A percentile compares a stretch with the other conserved stretches of the same genome.
Evolutionary conservation across 345 rosid species (phyloP).

Genomic region (Lepidium sativum): DNA sequence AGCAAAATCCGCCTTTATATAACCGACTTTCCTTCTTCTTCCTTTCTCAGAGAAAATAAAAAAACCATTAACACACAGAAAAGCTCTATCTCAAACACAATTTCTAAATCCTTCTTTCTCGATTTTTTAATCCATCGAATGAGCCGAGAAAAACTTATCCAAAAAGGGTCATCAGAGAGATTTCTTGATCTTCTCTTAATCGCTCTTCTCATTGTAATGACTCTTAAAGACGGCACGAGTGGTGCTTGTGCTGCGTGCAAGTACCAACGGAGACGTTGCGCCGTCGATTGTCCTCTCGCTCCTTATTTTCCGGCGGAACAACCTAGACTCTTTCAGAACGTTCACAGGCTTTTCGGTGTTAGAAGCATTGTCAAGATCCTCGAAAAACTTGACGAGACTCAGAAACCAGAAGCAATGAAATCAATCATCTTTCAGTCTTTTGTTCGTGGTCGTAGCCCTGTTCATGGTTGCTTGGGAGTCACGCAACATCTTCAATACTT

Average conservation of each 20-base stretch:
- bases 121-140: constrained; percentile 18
- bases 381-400: constrained; percentile 38
- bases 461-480: constrained; percentile 63
- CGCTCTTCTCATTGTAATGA: constrained; percentile 33
- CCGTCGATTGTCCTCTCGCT: constrained; percentile 57
- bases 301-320: constrained; percentile 84
- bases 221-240: constrained; percentile 81
- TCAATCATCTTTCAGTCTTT: constrained; percentile 69
- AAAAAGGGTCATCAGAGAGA: constrained; percentile 7
- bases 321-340: constrained; percentile 63
- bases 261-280: constrained; percentile 71
- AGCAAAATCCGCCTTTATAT: constrained; percentile 10
- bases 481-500: constrained; percentile 40
- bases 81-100: neutral
- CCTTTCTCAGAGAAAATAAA: neutral
- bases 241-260: constrained; percentile 98
- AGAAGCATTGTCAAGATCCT: constrained; percentile 62
- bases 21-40: neutral
- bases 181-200: constrained; percentile 10
- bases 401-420: constrained; percentile 60
- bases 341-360: constrained; percentile 74
- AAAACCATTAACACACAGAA: neutral
- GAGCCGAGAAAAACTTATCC: constrained; percentile 2
- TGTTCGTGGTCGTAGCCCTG: constrained; percentile 64
- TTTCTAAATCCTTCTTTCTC: neutral